These are phyloP conservation scores for Inonotus obliquus DNA, from an alignment of 1,284 basidiomycete genomes.

Conservation along the genomic window DNA sequence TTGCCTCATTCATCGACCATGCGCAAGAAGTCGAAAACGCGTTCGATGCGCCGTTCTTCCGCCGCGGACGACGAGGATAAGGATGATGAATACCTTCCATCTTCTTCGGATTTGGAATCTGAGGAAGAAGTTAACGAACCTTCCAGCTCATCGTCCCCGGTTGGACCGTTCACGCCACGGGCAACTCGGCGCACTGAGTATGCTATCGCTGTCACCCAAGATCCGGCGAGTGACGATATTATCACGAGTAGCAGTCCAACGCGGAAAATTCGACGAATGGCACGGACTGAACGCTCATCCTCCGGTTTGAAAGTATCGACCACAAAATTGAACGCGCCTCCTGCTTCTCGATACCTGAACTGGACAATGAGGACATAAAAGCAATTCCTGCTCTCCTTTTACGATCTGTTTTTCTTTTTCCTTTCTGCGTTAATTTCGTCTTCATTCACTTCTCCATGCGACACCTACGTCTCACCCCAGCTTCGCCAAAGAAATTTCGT, in stretches of 20 bases:
- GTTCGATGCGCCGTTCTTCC: background rate
- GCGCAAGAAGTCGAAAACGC: background rate
- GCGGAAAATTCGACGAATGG: slow-evolving; percentile 5
- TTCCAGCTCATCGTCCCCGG: slow-evolving; percentile 12
- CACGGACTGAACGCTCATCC: background rate
- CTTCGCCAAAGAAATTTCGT: background rate
- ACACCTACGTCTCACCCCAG: background rate
- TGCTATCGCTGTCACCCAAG: background rate
- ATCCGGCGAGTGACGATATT: slow-evolving; percentile 11
- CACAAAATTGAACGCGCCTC: background rate
- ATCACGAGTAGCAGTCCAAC: slow-evolving; percentile 11
- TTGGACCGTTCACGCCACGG: slow-evolving; percentile 16
- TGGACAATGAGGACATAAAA: background rate
- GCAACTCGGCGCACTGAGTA: background rate
- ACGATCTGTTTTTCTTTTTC: background rate
- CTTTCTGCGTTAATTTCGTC: background rate
- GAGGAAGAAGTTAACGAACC: slow-evolving; percentile 11
- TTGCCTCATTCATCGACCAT: background rate
- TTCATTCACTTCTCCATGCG: background rate
- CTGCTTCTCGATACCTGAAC: background rate
- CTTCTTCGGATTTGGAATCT: slow-evolving; percentile 14
- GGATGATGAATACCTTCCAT: slow-evolving; percentile 12
- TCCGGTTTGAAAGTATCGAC: background rate
- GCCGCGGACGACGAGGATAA: background rate
- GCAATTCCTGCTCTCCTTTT: background rate